Conservation (phyloP, 148 eudicot species). For the Silene conica region DNA sequence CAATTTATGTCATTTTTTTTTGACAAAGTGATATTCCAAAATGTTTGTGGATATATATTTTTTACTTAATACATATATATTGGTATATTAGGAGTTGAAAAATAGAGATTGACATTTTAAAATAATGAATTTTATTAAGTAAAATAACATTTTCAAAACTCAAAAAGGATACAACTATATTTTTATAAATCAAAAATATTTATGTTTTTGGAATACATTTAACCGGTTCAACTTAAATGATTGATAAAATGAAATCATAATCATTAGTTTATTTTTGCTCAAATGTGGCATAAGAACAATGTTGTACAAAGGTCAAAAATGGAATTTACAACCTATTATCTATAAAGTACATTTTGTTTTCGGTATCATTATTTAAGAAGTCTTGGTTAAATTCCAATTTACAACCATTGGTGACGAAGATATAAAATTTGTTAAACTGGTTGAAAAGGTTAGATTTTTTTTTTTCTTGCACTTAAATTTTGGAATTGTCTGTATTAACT, state of each 20-base stretch:
- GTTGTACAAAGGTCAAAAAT: too few species aligned
- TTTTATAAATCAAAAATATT: not conserved
- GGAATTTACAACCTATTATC: too few species aligned
- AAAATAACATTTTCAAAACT: not conserved
- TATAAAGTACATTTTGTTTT: too few species aligned
- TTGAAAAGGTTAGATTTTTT: too few species aligned
- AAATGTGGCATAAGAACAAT: not conserved
- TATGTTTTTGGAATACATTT: not conserved
- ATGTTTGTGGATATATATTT: not conserved
- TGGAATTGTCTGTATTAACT: too few species aligned
- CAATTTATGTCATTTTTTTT: conserved; percentile 2
- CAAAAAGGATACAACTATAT: not conserved
- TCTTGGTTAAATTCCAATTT: too few species aligned
- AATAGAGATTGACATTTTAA: conserved; percentile 7
- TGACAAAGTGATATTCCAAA: not conserved
- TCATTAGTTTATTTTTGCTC: not conserved
- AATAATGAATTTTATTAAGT: not conserved
- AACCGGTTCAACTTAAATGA: not conserved
- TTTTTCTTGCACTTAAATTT: too few species aligned
- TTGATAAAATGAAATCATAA: not conserved
- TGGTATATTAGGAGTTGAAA: conserved; percentile 4
- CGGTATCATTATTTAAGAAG: too few species aligned
- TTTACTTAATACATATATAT: not conserved
- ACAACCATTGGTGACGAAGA: too few species aligned
- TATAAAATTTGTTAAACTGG: too few species aligned